Percentiles rank a stretch among this genome's conserved stretches.
Conservation (phyloP, 352 stramenopile genomes). For the Peronospora farinosa region DNA sequence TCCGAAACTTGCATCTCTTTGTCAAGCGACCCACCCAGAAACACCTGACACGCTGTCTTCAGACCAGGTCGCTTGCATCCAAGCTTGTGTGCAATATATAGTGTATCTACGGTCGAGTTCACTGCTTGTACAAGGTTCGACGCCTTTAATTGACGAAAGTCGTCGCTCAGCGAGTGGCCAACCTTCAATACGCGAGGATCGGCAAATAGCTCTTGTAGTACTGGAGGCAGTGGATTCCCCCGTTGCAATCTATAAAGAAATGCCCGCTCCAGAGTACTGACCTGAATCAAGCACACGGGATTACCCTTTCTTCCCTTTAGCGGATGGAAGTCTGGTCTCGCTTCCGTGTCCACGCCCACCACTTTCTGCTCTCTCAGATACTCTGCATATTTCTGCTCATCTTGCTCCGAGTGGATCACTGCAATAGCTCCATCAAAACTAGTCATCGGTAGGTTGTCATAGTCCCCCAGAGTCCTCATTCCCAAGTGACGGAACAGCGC, state of each 20-base stretch:
- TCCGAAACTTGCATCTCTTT: constrained; percentile 86
- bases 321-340: constrained; percentile 50
- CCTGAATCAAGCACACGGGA: constrained; percentile 72
- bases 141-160: constrained; percentile 58
- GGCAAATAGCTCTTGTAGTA: constrained; percentile 53
- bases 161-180: constrained; percentile 69
- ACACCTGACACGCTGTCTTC: constrained; percentile 70
- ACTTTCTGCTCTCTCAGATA: constrained; percentile 56
- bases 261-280: constrained; percentile 65
- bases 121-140: constrained; percentile 52
- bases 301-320: constrained; percentile 47
- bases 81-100: constrained; percentile 71
- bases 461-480: constrained; percentile 41
- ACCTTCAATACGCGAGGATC: constrained; percentile 64
- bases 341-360: constrained; percentile 73
- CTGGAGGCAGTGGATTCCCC: constrained; percentile 42
- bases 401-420: constrained; percentile 54
- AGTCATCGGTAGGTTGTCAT: constrained; percentile 41
- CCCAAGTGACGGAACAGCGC: constrained; percentile 44
- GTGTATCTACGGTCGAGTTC: constrained; percentile 70
- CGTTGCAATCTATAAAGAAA: constrained; percentile 70
- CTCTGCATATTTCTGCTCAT: constrained; percentile 41
- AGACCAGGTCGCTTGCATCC: constrained; percentile 68
- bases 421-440: constrained; percentile 50
- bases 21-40: constrained; percentile 55